These are phyloP conservation scores for Zygotorulaspora chibaensis DNA, from an alignment of 805 yeast genomes.

Conservation along the genomic window DNA sequence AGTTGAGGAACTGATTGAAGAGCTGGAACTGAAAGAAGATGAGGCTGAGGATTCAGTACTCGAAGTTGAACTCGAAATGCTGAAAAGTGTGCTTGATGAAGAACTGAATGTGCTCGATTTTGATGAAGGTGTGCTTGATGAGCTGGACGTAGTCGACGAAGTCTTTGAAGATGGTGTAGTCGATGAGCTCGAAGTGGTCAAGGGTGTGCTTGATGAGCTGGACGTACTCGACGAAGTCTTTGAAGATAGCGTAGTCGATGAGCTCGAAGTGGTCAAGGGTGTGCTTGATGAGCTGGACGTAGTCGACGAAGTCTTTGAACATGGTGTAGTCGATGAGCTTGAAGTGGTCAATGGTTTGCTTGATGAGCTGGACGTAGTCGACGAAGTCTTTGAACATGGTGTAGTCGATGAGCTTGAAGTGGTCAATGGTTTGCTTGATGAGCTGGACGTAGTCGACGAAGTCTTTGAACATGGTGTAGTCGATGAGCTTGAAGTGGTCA, in stretches of 20 bases:
- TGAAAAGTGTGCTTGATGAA: no score
- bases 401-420: background rate
- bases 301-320: conserved; percentile 3
- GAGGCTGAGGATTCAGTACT: background rate
- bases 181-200: background rate
- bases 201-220: background rate
- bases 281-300: conserved; percentile 2
- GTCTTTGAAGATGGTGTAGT: no score
- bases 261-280: conserved; percentile 2
- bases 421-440: background rate
- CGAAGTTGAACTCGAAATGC: background rate
- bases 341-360: background rate
- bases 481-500: background rate
- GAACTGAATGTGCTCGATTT: no score
- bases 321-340: background rate
- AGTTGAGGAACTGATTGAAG: background rate
- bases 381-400: conserved; percentile 2
- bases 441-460: conserved; percentile 2
- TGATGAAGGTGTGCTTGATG: no score
- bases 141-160: conserved; percentile 1
- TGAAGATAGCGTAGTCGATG: no score
- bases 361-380: conserved; percentile 2
- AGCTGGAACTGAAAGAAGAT: background rate
- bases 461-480: conserved; percentile 3
- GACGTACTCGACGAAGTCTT: background rate